A percentile compares a stretch with the other conserved stretches of the same genome.
Evolutionary conservation across 148 eudicot species (phyloP).

Genomic region (Polygonum maritimum): DNA sequence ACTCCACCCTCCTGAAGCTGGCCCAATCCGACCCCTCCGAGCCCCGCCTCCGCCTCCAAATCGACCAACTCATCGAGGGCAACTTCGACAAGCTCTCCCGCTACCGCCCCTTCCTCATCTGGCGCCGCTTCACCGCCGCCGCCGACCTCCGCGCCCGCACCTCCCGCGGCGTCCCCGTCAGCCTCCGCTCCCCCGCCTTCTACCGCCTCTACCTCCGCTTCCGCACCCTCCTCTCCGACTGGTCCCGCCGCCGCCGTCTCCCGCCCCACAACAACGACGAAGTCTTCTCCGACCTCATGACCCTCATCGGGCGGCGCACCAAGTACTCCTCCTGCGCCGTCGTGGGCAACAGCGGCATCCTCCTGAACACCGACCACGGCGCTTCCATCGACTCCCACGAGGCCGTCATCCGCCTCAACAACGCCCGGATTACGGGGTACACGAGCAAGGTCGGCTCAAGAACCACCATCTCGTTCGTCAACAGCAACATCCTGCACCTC

Average conservation of each 20-base stretch:
- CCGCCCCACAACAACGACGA: too few relatives aligned
- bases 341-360: constrained; percentile 88
- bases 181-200: constrained; percentile 36
- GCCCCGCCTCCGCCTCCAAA: constrained; percentile 27
- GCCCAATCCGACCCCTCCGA: constrained; percentile 51
- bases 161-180: constrained; percentile 24
- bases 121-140: constrained; percentile 27
- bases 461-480: constrained; percentile 65
- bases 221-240: constrained; percentile 36
- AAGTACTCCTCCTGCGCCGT: constrained; percentile 69
- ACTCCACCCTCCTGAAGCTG: constrained; percentile 47
- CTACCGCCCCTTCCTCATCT: constrained; percentile 34
- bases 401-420: constrained; percentile 70
- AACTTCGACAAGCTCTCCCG: constrained; percentile 22
- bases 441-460: constrained; percentile 54
- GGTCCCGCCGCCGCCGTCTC: constrained; percentile 30
- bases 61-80: constrained; percentile 48
- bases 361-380: constrained; percentile 51
- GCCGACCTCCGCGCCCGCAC: constrained; percentile 16
- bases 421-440: constrained; percentile 42
- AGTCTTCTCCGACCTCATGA: background rate
- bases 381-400: constrained; percentile 58
- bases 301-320: background rate
- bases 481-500: constrained; percentile 74
- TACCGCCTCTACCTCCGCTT: constrained; percentile 27